Evolutionary conservation across 2,329 filamentous ascomycete genomes (phyloP).

Genomic region (Paracoccidioides lutzii): DNA sequence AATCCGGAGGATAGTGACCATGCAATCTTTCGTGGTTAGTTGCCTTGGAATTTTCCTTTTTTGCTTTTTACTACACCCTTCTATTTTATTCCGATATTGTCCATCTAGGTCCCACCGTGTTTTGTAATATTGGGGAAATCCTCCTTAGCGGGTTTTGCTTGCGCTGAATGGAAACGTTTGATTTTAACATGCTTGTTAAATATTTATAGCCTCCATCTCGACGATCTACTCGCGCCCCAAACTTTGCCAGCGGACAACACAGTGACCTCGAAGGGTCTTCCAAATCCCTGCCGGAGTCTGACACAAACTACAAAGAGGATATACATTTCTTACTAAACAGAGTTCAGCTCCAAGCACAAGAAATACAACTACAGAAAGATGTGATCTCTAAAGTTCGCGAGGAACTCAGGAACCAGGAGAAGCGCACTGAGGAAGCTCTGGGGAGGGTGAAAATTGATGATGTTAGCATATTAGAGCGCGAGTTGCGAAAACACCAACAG

Average conservation of each 20-base stretch:
- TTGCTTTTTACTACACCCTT: slow-evolving; percentile 8
- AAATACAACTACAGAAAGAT: slow-evolving; percentile 75
- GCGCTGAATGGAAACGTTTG: slow-evolving; percentile 7
- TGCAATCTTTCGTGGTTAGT: slow-evolving; percentile 62
- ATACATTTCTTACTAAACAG: slow-evolving; percentile 78
- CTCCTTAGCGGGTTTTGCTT: not conserved
- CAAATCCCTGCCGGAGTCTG: slow-evolving; percentile 34
- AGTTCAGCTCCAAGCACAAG: slow-evolving; percentile 83
- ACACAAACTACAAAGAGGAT: slow-evolving; percentile 62
- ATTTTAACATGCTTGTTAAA: not conserved
- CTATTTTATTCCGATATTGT: not conserved
- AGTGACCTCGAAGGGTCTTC: slow-evolving; percentile 40
- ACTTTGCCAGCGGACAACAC: slow-evolving; percentile 26
- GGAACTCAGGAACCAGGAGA: slow-evolving; percentile 74
- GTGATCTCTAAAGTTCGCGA: slow-evolving; percentile 76
- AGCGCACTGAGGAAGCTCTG: slow-evolving; percentile 69
- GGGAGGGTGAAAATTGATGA: slow-evolving; percentile 74
- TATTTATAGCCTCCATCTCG: slow-evolving; percentile 25
- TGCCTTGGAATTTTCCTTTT: not conserved
- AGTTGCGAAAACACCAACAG: slow-evolving; percentile 93
- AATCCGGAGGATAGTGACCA: slow-evolving; percentile 60
- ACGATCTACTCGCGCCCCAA: slow-evolving; percentile 26
- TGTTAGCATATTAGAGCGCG: slow-evolving; percentile 77
- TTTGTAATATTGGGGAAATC: not conserved
- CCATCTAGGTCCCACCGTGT: not conserved